A percentile compares a stretch with the other conserved stretches of the same genome.
Evolutionary conservation across 306 rosid genomes (phyloP).

Genomic region (Cucurbita argyrosperma): DNA sequence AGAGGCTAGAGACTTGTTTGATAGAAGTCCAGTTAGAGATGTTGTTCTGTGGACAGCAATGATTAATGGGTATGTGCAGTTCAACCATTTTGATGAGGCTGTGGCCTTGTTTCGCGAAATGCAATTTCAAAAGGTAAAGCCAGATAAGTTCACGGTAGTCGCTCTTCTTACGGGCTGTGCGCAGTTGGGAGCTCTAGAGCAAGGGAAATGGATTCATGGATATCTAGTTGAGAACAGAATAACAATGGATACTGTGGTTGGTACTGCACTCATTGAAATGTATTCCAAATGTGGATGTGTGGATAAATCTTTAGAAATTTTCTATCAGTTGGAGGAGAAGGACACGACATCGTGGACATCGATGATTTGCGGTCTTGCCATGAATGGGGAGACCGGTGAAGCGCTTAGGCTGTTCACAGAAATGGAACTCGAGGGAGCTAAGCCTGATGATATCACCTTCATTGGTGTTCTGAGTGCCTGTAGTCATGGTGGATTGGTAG

Average conservation of each 20-base stretch:
- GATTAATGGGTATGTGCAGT: conserved; percentile 71
- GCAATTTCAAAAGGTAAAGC: conserved; percentile 35
- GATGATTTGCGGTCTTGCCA: conserved; percentile 56
- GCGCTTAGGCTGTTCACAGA: conserved; percentile 48
- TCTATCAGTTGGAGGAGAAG: conserved; percentile 32
- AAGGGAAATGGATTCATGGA: conserved; percentile 54
- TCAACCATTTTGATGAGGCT: conserved; percentile 42
- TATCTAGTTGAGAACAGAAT: conserved; percentile 28
- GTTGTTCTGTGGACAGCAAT: conserved; percentile 66
- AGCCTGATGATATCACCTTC: conserved; percentile 55
- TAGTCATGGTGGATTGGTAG: conserved; percentile 58
- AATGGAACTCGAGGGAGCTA: conserved; percentile 36
- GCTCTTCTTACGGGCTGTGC: conserved; percentile 66
- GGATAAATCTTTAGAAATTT: conserved; percentile 45
- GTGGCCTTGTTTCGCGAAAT: conserved; percentile 40
- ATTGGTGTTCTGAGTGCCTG: conserved; percentile 50
- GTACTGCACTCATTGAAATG: conserved; percentile 64
- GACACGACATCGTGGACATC: conserved; percentile 62
- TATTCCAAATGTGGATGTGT: conserved; percentile 58
- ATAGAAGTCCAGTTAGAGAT: conserved; percentile 44
- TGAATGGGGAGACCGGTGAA: conserved; percentile 45
- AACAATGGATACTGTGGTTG: conserved; percentile 43
- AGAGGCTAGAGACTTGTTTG: conserved; percentile 52
- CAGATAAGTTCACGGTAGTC: conserved; percentile 46
- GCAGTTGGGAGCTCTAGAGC: conserved; percentile 50